Base-by-base conservation (phyloP, 208 protist genomes). In the Acanthamoeba divionensis region DNA sequence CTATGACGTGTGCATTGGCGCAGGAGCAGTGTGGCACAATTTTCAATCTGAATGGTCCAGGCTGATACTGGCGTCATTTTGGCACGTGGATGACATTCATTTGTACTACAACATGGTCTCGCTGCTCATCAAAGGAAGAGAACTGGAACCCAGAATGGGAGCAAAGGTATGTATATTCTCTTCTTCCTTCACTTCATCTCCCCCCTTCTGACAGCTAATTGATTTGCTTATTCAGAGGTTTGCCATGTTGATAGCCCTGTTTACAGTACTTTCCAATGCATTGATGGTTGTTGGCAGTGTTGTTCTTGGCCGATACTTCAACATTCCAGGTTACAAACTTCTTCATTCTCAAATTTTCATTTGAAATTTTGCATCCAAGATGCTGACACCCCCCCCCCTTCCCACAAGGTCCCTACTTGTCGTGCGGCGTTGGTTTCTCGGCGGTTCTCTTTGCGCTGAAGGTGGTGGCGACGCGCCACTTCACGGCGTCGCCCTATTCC, bases 81-180 rank as follows among this genome's bases (percentile, higher is more conserved):
- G 57, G 13, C 83, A 90, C 33, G 71, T 79, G 4, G 66, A 90
- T 12, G 83, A 90, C 45, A 90, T 90, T 55, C 83, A 90, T 18
- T 52, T 90, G n/a, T 90, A 90, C 66, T 89, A 79, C 66, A 79
- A 90, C 66, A 90, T 90, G 83, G 15, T 55, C 29, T 80, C 65
- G 31, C 31, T 90, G 48, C 31, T 90, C 8, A 77, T 55, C 62
- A 79, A 73, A 44, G 65, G 83, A 21, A 18, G 44, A 3, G 47
- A 66, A 33, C 47, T 85, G 50, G 75, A 85, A 33, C 75, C 75
- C 1, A 48, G 45, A 12, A 10, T 85, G 5, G 77, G 77, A 48
- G 24, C 47, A 21, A 41, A 36, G 47, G 77, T 86, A 5, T 5
- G 21, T 75, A n/a, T 44, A 5, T 41, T 47, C 66, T 5, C n/a